Percentiles rank a stretch among this genome's conserved stretches.
phyloP scores from a whole-genome alignment of 2,329 filamentous ascomycete species.

The Magnaporthales sp. region DNA sequence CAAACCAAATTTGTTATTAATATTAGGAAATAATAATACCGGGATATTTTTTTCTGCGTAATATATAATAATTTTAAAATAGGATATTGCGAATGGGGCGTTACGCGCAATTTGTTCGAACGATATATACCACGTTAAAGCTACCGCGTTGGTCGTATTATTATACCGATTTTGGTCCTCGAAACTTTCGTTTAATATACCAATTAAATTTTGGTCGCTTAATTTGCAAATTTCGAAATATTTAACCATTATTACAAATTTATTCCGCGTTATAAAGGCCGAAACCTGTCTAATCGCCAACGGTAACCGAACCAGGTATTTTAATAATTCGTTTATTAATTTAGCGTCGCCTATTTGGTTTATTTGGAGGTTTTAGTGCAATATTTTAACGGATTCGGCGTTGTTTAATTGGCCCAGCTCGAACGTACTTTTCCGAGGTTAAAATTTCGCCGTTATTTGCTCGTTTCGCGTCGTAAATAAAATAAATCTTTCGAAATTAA shows the following conservation, averaged over 20 bases:
- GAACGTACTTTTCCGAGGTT: slow-evolving; percentile 12
- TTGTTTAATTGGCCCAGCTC: slow-evolving; percentile 13
- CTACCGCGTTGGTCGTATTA: slow-evolving; percentile 8
- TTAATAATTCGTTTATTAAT: neutral
- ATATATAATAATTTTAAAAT: slow-evolving; percentile 19
- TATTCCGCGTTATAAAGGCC: slow-evolving; percentile 7
- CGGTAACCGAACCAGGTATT: slow-evolving; percentile 6
- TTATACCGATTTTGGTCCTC: slow-evolving; percentile 7
- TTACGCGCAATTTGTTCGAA: slow-evolving; percentile 11
- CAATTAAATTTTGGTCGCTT: slow-evolving; percentile 6
- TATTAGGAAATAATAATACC: slow-evolving; percentile 13
- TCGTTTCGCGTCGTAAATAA: slow-evolving; percentile 19
- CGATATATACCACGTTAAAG: slow-evolving; percentile 13
- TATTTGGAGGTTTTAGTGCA: slow-evolving; percentile 11
- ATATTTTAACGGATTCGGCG: slow-evolving; percentile 14
- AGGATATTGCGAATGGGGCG: slow-evolving; percentile 8
- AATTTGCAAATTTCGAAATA: slow-evolving; percentile 7
- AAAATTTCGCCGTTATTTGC: slow-evolving; percentile 8
- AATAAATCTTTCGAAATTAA: slow-evolving; percentile 17
- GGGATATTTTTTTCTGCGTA: slow-evolving; percentile 22
- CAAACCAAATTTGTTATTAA: slow-evolving; percentile 6
- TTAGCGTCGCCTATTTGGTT: neutral
- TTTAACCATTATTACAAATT: neutral
- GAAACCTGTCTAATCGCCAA: slow-evolving; percentile 11
- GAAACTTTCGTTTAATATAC: slow-evolving; percentile 11